These are phyloP conservation scores for Zymoseptoria ardabiliae DNA, from an alignment of 2,329 filamentous ascomycete genomes.

Conservation along the genomic window DNA sequence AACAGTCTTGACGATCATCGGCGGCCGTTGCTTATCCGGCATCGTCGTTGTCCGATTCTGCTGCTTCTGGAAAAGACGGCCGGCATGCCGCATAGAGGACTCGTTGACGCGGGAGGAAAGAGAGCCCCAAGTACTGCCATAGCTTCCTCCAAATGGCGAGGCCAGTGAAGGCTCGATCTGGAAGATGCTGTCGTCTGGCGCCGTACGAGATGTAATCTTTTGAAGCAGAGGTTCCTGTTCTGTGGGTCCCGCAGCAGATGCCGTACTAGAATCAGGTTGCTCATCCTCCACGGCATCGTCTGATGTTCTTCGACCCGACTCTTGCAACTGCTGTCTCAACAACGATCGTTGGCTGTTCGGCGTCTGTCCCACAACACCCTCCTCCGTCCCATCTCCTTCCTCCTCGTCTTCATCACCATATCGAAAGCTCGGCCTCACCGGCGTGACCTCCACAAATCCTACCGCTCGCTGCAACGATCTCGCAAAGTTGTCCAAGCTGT, in stretches of 20 bases:
- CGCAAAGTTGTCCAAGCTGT: conserved; percentile 90
- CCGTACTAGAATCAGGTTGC: conserved; percentile 24
- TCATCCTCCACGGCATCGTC: conserved; percentile 21
- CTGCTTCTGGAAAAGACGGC: conserved; percentile 43
- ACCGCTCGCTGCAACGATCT: conserved; percentile 88
- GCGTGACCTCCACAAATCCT: conserved; percentile 79
- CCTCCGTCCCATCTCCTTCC: conserved; percentile 45
- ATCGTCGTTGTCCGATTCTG: conserved; percentile 36
- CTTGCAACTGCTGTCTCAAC: conserved; percentile 25
- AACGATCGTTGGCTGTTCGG: conserved; percentile 27
- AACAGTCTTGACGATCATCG: conserved; percentile 79
- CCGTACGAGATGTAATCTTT: conserved; percentile 23
- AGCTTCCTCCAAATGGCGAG: conserved; percentile 65
- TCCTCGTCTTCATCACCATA: conserved; percentile 40
- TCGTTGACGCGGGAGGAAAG: conserved; percentile 51
- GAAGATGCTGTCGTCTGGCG: conserved; percentile 38
- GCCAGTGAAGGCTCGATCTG: conserved; percentile 50
- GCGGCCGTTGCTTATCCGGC: conserved; percentile 49
- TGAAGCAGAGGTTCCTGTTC: conserved; percentile 23
- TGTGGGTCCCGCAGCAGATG: conserved; percentile 2
- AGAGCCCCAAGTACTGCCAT: conserved; percentile 56
- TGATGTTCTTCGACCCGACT: conserved; percentile 10
- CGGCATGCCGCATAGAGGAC: conserved; percentile 49
- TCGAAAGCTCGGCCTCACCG: conserved; percentile 67
- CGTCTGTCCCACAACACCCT: conserved; percentile 22